A percentile compares a stretch with the other conserved stretches of the same genome.
Evolutionary conservation across 345 rosid genomes (phyloP).

Genomic region (Eucalyptus guilfoylei): DNA sequence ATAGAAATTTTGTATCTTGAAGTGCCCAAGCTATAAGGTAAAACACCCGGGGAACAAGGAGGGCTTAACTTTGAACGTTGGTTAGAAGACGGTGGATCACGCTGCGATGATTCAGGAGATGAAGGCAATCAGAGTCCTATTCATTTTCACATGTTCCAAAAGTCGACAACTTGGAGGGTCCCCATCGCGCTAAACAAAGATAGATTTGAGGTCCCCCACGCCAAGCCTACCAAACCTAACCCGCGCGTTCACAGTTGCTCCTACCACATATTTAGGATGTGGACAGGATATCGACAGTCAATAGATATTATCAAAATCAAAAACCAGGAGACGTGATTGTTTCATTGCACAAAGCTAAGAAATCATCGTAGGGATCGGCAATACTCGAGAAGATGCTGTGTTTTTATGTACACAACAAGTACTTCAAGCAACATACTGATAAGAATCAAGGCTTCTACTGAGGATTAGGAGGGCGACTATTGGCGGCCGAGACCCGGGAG

Average conservation of each 20-base stretch:
- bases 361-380: neutral
- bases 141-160: neutral
- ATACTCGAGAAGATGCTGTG: neutral
- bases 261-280: neutral
- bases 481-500: slow-evolving; percentile 66
- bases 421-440: neutral
- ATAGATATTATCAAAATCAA: neutral
- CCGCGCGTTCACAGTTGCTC: neutral
- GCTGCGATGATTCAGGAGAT: neutral
- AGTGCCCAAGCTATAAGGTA: neutral
- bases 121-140: neutral
- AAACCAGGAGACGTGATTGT: neutral
- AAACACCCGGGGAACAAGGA: neutral
- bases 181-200: neutral
- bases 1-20: neutral
- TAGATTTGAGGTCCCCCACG: neutral
- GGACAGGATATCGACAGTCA: neutral
- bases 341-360: neutral
- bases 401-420: neutral
- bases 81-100: neutral
- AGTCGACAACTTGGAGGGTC: neutral
- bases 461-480: slow-evolving; percentile 71
- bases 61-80: neutral
- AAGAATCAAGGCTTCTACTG: slow-evolving; percentile 11
- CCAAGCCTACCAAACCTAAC: neutral